Conservation (phyloP, 768 basidiomycete genomes). For the Lactarius trivialis region DNA sequence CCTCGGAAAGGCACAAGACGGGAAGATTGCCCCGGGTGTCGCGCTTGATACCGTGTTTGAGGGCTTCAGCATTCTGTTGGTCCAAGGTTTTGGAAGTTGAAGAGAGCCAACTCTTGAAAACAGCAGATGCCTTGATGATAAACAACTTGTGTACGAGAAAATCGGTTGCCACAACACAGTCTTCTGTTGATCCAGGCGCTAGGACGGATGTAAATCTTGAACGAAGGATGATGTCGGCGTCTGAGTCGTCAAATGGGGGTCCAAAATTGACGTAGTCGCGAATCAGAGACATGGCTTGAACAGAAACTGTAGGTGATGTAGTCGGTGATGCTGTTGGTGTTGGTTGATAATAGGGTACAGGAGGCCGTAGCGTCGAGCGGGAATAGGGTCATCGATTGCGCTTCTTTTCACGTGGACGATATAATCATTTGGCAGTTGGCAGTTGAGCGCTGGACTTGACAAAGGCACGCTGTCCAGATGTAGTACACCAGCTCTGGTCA, state of each 20-base stretch:
- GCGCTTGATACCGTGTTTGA: background rate
- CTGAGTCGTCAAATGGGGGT: conserved; percentile 42
- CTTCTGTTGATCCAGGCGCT: background rate
- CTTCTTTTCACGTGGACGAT: background rate
- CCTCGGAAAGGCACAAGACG: conserved; percentile 1
- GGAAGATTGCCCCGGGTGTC: background rate
- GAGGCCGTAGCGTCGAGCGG: background rate
- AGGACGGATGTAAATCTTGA: background rate
- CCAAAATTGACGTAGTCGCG: conserved; percentile 26
- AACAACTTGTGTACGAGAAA: conserved; percentile 9
- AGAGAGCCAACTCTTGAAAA: conserved; percentile 6
- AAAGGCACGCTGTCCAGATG: background rate
- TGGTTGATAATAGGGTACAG: background rate
- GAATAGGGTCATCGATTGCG: background rate
- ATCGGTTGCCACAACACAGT: background rate
- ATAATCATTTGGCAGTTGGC: background rate
- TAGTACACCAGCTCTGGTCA: background rate
- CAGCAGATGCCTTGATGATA: conserved; percentile 8
- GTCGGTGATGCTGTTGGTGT: background rate
- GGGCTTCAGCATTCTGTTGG: background rate
- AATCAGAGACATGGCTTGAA: background rate
- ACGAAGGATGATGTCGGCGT: conserved; percentile 29
- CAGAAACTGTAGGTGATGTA: background rate
- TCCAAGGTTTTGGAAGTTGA: background rate
- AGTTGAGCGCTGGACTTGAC: background rate